Evolutionary conservation across 179 eudicot genomes (phyloP).

Genomic region (Silene coronaria): DNA sequence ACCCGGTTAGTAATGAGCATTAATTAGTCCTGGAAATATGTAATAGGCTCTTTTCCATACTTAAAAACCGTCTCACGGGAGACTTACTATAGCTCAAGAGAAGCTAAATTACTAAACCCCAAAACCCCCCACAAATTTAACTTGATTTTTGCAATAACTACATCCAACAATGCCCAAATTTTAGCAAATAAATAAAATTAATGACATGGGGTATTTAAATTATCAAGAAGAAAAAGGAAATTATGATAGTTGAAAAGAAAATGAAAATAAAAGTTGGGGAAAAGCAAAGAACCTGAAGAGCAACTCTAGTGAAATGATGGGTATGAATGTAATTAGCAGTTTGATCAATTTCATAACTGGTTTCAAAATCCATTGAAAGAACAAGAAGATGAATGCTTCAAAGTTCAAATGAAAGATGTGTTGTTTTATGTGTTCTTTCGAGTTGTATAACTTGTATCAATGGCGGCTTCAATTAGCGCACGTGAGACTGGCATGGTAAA

Average conservation of each 20-base stretch:
- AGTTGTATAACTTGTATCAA: neutral
- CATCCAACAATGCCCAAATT: neutral
- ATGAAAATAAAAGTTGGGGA: too few relatives aligned
- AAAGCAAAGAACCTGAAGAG: constrained; percentile 31
- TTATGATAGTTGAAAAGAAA: neutral
- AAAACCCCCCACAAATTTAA: neutral
- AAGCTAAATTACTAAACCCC: neutral
- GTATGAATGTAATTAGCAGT: constrained; percentile 30
- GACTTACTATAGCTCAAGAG: neutral
- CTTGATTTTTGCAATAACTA: neutral
- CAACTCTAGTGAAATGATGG: constrained; percentile 27
- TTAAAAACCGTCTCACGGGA: too few relatives aligned
- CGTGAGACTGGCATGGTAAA: constrained; percentile 10
- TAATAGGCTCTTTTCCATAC: too few relatives aligned
- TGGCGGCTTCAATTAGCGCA: constrained; percentile 23
- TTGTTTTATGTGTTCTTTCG: neutral
- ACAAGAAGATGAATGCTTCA: neutral
- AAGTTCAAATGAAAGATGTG: too few relatives aligned
- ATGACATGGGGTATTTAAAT: too few relatives aligned
- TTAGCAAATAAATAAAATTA: neutral
- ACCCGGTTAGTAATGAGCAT: too few relatives aligned
- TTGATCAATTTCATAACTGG: constrained; percentile 30
- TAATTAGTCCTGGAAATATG: too few relatives aligned
- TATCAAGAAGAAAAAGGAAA: too few relatives aligned
- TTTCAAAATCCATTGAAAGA: constrained; percentile 27